Conservation (phyloP, 768 basidiomycete genomes). For the Tylopilus balloui region DNA sequence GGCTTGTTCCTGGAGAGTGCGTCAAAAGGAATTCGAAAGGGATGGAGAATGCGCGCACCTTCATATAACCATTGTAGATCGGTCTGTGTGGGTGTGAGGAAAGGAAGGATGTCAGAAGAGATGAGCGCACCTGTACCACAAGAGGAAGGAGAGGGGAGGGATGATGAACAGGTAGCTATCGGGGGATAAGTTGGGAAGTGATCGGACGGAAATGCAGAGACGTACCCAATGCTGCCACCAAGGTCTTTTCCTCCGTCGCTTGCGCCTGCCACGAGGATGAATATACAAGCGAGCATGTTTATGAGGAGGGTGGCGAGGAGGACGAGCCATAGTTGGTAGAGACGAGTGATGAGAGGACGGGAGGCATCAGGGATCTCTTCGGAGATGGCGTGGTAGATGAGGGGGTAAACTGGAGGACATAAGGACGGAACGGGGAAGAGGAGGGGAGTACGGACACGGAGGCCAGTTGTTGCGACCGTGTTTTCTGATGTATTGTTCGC, state of each 20-base stretch:
- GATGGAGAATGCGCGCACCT: conserved; percentile 46
- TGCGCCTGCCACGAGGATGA: conserved; percentile 75
- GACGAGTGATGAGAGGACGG: conserved; percentile 71
- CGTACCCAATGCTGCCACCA: conserved; percentile 78
- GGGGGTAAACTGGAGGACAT: conserved; percentile 68
- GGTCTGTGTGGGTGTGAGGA: conserved; percentile 48
- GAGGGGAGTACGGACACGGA: conserved; percentile 53
- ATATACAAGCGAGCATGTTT: conserved; percentile 89
- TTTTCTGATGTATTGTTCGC: conserved; percentile 61
- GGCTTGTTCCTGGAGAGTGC: conserved; percentile 71
- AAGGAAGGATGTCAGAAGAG: conserved; percentile 5
- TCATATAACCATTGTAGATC: conserved; percentile 97
- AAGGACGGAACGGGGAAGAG: conserved; percentile 14
- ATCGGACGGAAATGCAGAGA: conserved; percentile 15
- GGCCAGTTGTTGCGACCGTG: conserved; percentile 95
- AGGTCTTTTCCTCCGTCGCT: conserved; percentile 74
- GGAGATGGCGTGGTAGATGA: conserved; percentile 90
- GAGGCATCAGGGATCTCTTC: conserved; percentile 86
- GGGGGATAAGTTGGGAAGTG: conserved; percentile 9
- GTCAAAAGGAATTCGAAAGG: conserved; percentile 26
- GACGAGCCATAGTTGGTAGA: conserved; percentile 94
- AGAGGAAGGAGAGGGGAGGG: conserved; percentile 72
- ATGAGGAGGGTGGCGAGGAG: conserved; percentile 75
- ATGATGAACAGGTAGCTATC: conserved; percentile 78
- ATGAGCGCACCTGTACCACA: conserved; percentile 84